These are phyloP conservation scores for Pseudocercospora cruenta DNA, from an alignment of 2,329 filamentous ascomycete genomes.

Conservation along the genomic window DNA sequence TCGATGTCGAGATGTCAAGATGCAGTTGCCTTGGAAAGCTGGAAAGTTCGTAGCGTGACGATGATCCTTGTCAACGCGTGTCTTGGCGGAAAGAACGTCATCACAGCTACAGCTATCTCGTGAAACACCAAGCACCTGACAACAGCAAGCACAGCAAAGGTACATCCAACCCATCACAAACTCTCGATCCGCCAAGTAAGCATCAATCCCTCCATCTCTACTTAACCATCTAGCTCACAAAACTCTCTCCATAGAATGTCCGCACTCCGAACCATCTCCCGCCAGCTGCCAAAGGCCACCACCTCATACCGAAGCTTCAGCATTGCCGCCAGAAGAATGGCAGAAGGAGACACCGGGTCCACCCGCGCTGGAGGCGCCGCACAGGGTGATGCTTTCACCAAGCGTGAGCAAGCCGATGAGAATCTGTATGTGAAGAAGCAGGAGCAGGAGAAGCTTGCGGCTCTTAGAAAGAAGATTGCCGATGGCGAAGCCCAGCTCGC, in stretches of 20 bases:
- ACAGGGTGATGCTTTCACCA: conserved; percentile 84
- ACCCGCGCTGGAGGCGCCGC: conserved; percentile 46
- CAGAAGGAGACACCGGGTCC: conserved; percentile 48
- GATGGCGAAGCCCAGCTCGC: conserved; percentile 33
- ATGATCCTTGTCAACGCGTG: background rate
- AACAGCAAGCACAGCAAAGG: background rate
- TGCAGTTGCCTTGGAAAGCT: conserved; percentile 4
- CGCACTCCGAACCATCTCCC: conserved; percentile 39
- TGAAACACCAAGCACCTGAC: conserved; percentile 5
- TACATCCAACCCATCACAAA: conserved; percentile 6
- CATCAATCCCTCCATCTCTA: background rate
- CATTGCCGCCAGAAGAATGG: conserved; percentile 47
- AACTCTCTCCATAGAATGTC: conserved; percentile 30
- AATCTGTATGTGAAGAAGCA: conserved; percentile 82
- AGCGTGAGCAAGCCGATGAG: conserved; percentile 86
- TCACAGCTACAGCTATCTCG: background rate
- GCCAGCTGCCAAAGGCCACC: conserved; percentile 44
- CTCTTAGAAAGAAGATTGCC: conserved; percentile 42
- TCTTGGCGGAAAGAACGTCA: background rate
- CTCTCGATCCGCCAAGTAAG: conserved; percentile 12
- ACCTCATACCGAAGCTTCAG: conserved; percentile 46
- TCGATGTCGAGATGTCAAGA: background rate
- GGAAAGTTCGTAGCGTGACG: conserved; percentile 1
- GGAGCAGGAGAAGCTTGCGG: conserved; percentile 77
- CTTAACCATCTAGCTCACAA: conserved; percentile 12